Base-by-base conservation (phyloP, 306 rosid species). In the Prinsepia uniflora region DNA sequence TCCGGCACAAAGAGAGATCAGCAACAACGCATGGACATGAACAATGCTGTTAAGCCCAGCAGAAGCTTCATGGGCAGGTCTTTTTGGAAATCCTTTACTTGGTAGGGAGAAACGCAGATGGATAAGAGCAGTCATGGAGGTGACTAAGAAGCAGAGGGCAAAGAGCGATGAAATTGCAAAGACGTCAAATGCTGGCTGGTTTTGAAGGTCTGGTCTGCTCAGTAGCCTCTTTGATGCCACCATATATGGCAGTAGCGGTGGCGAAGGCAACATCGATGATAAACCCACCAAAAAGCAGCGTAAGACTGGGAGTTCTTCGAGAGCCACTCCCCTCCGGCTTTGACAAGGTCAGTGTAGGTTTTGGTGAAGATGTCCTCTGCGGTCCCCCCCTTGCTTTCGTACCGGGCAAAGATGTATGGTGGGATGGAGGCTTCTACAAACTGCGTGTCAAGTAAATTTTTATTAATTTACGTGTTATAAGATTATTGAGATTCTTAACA, bases 91-190 rank as follows among this genome's bases (percentile, higher is more conserved):
- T 86, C 88, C 39, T 45, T 80, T 0, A 67, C 78, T 62, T 76
- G 77, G 71, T 78, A 80, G 6, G 81, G 60, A 0, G 92, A 86
- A 7, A 83, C 81, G 39, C 80, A 44, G 13, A 87, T 82, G 57
- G 90, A 44, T 0, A 87, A 86, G 62, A 90, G 88, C 82, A 0
- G 86, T 62, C 19, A 88, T 43, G 5, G 87, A 63, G 0, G 82
- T 79, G 8, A 83, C 80, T 0, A 92, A 90, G 77, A 76, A 84
- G 66, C 83, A 84, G 0, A 88, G 87, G 0, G 86, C 86, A 8
- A 81, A 14, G 0, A 86, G 66, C 0, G 89, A 80, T 0, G 82
- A n/a, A 11, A 84, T 67, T 4, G 82, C 81, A n/a, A 88, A 86
- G 0, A 61, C 0, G 0, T 88, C 69, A 36, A 88, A 84, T 0